phyloP scores from a whole-genome alignment of 148 eudicot genomes.

The Persicaria maculosa region DNA sequence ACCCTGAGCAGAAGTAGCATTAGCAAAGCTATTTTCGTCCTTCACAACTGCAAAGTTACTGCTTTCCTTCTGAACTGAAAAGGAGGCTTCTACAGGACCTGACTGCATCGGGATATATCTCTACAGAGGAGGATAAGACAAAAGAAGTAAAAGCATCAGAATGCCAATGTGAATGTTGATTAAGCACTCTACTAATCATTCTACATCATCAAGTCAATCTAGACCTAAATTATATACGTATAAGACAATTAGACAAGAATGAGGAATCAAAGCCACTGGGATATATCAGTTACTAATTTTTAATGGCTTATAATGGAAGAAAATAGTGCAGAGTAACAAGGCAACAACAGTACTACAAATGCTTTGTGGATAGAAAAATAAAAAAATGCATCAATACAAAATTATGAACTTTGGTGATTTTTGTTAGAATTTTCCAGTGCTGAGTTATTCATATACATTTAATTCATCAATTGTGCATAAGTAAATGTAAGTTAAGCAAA shows the following conservation, averaged over 20 bases:
- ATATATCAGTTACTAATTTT: too few relatives aligned
- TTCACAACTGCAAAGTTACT: neutral
- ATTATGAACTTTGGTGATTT: too few relatives aligned
- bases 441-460: too few relatives aligned
- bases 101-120: conserved; percentile 7
- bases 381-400: too few relatives aligned
- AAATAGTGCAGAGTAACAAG: too few relatives aligned
- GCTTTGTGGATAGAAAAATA: too few relatives aligned
- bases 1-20: neutral
- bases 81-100: neutral
- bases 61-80: neutral
- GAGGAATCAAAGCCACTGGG: neutral
- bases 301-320: too few relatives aligned
- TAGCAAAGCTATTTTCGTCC: neutral
- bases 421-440: too few relatives aligned
- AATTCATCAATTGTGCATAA: too few relatives aligned
- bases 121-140: too few relatives aligned
- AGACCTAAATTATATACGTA: neutral
- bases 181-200: neutral
- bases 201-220: neutral
- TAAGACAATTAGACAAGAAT: neutral
- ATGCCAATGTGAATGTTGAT: neutral
- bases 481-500: too few relatives aligned
- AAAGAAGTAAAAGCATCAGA: conserved; percentile 2
- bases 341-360: too few relatives aligned